These are phyloP conservation scores for Schizonepeta tenuifolia DNA, from an alignment of 257 asterid species.

Conservation along the genomic window DNA sequence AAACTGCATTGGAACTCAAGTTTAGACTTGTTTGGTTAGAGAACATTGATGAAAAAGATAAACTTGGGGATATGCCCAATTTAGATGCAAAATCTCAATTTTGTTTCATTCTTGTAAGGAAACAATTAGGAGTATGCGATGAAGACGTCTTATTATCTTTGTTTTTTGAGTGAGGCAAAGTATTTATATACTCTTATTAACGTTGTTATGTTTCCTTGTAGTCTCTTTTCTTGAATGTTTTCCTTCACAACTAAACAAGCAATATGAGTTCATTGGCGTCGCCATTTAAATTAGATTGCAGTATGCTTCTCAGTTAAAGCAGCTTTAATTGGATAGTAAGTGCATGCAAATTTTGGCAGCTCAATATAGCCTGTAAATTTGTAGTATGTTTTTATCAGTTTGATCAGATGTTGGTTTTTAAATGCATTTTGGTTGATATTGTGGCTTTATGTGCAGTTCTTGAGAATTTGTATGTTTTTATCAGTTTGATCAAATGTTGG, in stretches of 20 bases:
- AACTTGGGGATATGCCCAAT: neutral
- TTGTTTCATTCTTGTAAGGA: neutral
- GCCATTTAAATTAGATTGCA: neutral
- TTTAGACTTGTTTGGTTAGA: neutral
- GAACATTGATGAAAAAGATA: neutral
- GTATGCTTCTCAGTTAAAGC: neutral
- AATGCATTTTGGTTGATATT: slow-evolving; percentile 13
- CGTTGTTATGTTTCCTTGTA: neutral
- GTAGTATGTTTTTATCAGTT: neutral
- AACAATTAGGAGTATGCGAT: neutral
- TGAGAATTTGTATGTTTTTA: slow-evolving; percentile 40
- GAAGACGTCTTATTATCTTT: neutral
- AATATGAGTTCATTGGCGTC: neutral
- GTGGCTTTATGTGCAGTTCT: slow-evolving; percentile 60
- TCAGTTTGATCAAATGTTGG: neutral
- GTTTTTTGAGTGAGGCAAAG: too few relatives aligned
- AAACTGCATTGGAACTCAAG: neutral
- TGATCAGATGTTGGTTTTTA: neutral
- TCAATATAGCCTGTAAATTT: neutral
- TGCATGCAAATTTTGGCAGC: neutral
- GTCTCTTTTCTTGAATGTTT: neutral
- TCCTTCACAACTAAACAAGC: neutral
- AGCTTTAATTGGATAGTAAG: too few relatives aligned
- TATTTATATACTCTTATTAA: neutral
- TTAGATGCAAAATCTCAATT: neutral